These are phyloP conservation scores for Fomitopsis serialis DNA, from an alignment of 768 basidiomycete species.

Conservation along the genomic window DNA sequence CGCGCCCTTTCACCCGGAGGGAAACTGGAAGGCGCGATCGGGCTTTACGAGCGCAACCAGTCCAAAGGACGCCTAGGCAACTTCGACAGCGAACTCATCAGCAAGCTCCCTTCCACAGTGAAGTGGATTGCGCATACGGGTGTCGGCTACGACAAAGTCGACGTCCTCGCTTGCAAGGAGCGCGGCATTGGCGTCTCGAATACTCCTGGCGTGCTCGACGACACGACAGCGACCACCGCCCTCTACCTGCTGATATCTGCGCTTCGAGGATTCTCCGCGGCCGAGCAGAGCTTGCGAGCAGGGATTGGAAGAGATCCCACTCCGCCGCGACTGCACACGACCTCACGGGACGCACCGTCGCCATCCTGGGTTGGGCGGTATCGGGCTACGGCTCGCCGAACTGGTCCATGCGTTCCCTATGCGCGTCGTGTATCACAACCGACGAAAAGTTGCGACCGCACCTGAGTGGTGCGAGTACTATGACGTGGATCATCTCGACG, in stretches of 20 bases:
- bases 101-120: conserved; percentile 55
- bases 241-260: conserved; percentile 78
- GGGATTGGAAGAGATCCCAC: conserved; percentile 56
- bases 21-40: conserved; percentile 70
- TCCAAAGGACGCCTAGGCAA: conserved; percentile 61
- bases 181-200: conserved; percentile 79
- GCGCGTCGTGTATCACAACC: conserved; percentile 80
- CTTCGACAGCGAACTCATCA: conserved; percentile 77
- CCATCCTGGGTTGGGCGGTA: conserved; percentile 79
- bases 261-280: conserved; percentile 63
- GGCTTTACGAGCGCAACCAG: conserved; percentile 74
- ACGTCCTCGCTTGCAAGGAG: conserved; percentile 66
- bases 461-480: conserved; percentile 79
- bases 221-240: conserved; percentile 86
- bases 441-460: conserved; percentile 49
- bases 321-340: conserved; percentile 50
- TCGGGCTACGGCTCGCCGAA: conserved; percentile 65
- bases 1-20: conserved; percentile 55
- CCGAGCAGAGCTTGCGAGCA: conserved; percentile 51
- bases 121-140: conserved; percentile 92
- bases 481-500: conserved; percentile 47
- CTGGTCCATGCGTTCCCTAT: conserved; percentile 80
- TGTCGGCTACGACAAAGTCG: conserved; percentile 88
- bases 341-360: conserved; percentile 61
- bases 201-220: conserved; percentile 86